Evolutionary conservation across 768 basidiomycete genomes (phyloP).

Genomic region (Serendipita vermifera): DNA sequence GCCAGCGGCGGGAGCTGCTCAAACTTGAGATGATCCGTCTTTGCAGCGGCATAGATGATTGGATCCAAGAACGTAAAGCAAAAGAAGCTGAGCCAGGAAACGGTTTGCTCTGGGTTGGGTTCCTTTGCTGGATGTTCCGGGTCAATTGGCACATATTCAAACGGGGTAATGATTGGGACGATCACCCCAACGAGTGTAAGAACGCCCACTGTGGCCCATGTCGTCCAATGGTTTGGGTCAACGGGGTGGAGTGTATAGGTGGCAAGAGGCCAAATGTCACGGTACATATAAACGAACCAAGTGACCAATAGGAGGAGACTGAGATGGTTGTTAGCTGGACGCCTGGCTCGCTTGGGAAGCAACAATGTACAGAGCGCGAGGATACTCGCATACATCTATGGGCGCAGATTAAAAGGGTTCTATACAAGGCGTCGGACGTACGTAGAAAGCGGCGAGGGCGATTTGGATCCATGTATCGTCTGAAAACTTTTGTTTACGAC

Average conservation of each 20-base stretch:
- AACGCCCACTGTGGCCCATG: not conserved
- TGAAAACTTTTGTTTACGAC: not conserved
- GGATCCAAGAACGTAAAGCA: slow-evolving; percentile 11
- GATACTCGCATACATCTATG: slow-evolving; percentile 5
- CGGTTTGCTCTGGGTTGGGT: slow-evolving; percentile 12
- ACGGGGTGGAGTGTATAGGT: slow-evolving; percentile 8
- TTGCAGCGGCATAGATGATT: not conserved
- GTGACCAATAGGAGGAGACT: not conserved
- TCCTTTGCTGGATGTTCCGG: not conserved
- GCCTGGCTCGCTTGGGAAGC: not conserved
- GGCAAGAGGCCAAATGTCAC: slow-evolving; percentile 11
- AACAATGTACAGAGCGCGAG: slow-evolving; percentile 7
- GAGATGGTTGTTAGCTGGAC: not conserved
- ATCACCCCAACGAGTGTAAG: slow-evolving; percentile 8
- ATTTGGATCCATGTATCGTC: slow-evolving; percentile 4
- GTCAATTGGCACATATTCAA: slow-evolving; percentile 10
- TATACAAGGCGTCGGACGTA: not conserved
- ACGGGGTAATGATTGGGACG: slow-evolving; percentile 6
- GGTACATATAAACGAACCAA: slow-evolving; percentile 1
- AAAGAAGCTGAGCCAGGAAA: slow-evolving; percentile 12
- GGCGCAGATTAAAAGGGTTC: not conserved
- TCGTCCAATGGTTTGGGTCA: slow-evolving; percentile 2
- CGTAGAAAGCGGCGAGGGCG: slow-evolving; percentile 3
- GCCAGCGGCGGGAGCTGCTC: slow-evolving; percentile 12
- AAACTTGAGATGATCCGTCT: slow-evolving; percentile 1